Percentiles rank a stretch among this genome's conserved stretches.
Conservation (phyloP, 768 basidiomycete species). For the Rhizopogon vesiculosus region DNA sequence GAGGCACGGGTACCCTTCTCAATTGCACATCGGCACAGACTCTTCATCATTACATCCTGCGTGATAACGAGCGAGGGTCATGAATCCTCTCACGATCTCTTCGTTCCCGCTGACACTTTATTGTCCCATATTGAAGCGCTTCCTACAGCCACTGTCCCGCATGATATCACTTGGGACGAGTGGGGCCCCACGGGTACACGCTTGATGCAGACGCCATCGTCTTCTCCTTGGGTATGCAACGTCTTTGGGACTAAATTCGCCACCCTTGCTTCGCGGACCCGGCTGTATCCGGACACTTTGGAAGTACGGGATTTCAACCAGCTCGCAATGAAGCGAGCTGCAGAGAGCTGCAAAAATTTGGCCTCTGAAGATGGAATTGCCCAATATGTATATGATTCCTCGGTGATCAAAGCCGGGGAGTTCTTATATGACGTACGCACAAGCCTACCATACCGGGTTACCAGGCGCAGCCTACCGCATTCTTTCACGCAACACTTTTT, state of each 20-base stretch:
- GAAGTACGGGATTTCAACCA: conserved; percentile 52
- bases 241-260: conserved; percentile 46
- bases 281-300: conserved; percentile 16
- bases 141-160: conserved; percentile 10
- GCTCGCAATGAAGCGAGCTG: conserved; percentile 28
- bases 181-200: conserved; percentile 51
- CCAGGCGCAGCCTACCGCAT: conserved; percentile 17
- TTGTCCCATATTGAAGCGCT: conserved; percentile 19
- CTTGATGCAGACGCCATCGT: conserved; percentile 32
- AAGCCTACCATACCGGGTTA: conserved; percentile 41
- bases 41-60: conserved; percentile 45
- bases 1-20: conserved; percentile 42
- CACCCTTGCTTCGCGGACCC: conserved; percentile 13
- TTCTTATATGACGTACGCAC: conserved; percentile 41
- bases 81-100: conserved; percentile 32
- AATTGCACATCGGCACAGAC: conserved; percentile 33
- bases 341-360: background rate
- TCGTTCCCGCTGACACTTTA: conserved; percentile 37
- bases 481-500: conserved; percentile 8
- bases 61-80: conserved; percentile 21
- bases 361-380: conserved; percentile 10
- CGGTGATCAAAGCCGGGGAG: conserved; percentile 24
- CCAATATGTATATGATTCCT: conserved; percentile 19
- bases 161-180: conserved; percentile 37
- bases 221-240: conserved; percentile 55